phyloP scores from a whole-genome alignment of 1,284 basidiomycete species.

The Cystobasidium sp. region DNA sequence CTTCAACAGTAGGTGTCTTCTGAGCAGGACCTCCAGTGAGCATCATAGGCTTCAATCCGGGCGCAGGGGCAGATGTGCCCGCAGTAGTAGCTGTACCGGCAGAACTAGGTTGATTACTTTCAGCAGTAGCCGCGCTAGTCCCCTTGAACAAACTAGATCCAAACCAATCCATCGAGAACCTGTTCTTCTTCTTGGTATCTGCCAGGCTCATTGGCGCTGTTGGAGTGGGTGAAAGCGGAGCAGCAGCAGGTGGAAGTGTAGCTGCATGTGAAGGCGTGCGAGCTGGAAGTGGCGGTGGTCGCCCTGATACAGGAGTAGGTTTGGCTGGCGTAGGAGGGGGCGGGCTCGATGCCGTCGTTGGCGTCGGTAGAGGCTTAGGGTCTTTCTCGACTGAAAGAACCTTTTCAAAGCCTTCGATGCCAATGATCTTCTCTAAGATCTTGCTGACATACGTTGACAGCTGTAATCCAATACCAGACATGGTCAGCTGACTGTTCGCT shows the following conservation, averaged over 20 bases:
- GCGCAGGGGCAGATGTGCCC: neutral
- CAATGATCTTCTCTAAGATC: conserved; percentile 54
- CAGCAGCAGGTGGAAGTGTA: neutral
- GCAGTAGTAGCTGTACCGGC: conserved; percentile 19
- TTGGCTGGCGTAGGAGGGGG: conserved; percentile 24
- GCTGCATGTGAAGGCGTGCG: neutral
- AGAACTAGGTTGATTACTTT: conserved; percentile 23
- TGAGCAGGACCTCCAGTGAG: conserved; percentile 36
- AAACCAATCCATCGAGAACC: conserved; percentile 42
- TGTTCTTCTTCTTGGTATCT: conserved; percentile 30
- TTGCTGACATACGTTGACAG: conserved; percentile 54
- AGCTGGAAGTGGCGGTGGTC: neutral
- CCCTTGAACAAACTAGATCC: conserved; percentile 23
- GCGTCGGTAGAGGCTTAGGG: conserved; percentile 25
- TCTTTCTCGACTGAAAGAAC: conserved; percentile 52
- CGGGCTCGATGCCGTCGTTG: conserved; percentile 18
- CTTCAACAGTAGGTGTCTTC: conserved; percentile 43
- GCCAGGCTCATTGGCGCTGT: neutral
- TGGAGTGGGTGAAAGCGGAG: neutral
- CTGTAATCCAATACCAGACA: neutral
- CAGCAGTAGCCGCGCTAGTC: neutral
- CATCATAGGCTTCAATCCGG: conserved; percentile 46
- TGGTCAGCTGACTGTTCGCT: neutral
- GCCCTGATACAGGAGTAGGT: neutral
- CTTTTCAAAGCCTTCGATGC: conserved; percentile 54